Evolutionary conservation across 2,329 filamentous ascomycete species (phyloP).

Genomic region (Diplodia corticola): DNA sequence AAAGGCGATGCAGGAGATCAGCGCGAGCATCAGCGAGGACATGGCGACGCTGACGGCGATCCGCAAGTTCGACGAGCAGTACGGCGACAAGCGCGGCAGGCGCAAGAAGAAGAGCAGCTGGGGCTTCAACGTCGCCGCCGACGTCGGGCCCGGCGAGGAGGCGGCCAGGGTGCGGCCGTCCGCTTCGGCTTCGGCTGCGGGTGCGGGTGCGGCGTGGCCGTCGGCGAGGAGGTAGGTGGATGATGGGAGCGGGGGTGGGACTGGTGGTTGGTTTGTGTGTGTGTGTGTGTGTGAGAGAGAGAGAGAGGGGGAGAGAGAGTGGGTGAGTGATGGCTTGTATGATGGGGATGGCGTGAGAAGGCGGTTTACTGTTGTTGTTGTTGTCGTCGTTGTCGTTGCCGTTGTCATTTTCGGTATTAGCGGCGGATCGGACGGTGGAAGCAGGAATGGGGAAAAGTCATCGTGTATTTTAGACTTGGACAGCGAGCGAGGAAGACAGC

Average conservation of each 20-base stretch:
- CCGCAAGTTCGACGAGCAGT: slow-evolving; percentile 93
- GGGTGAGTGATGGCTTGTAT: background rate
- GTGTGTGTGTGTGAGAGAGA: no score
- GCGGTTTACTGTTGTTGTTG: background rate
- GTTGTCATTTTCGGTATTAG: background rate
- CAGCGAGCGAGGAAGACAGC: background rate
- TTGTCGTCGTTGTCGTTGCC: background rate
- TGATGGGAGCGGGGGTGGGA: no score
- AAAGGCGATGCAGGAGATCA: slow-evolving; percentile 82
- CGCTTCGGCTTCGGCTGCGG: background rate
- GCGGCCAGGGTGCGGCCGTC: slow-evolving; percentile 34
- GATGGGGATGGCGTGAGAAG: slow-evolving; percentile 9
- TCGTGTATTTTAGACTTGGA: background rate
- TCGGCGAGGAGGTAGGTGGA: background rate
- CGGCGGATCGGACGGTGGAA: background rate
- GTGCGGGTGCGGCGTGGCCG: background rate
- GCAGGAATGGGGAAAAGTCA: background rate
- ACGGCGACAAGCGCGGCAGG: slow-evolving; percentile 74
- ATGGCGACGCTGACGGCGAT: slow-evolving; percentile 86
- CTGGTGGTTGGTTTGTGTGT: background rate
- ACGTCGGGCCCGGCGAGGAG: slow-evolving; percentile 33
- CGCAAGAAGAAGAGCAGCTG: slow-evolving; percentile 58
- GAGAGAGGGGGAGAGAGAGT: no score
- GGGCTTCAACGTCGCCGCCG: slow-evolving; percentile 47
- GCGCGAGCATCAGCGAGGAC: slow-evolving; percentile 88